Evolutionary conservation across 768 basidiomycete species (phyloP).

Genomic region (Cystofilobasidium capitatum): DNA sequence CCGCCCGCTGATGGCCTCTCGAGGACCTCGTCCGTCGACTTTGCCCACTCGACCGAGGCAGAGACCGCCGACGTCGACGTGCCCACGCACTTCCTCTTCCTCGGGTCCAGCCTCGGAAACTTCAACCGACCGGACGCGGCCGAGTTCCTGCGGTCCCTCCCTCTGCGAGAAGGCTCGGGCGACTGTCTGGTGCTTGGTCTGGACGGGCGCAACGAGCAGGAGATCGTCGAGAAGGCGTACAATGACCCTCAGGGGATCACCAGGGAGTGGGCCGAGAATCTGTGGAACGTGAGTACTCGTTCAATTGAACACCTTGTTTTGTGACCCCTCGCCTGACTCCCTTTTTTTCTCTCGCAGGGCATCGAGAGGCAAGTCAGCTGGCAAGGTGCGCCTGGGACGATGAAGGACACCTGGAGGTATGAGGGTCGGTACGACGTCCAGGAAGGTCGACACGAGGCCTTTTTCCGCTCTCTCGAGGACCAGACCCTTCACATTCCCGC

Average conservation of each 20-base stretch:
- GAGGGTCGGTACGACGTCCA: conserved; percentile 52
- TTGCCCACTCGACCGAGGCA: neutral
- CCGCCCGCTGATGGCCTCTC: neutral
- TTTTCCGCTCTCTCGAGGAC: conserved; percentile 55
- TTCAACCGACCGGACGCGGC: conserved; percentile 62
- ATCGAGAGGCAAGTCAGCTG: conserved; percentile 16
- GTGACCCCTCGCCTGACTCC: neutral
- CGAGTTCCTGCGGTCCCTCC: conserved; percentile 65
- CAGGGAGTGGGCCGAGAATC: conserved; percentile 21
- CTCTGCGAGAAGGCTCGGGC: conserved; percentile 53
- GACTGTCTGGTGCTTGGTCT: conserved; percentile 86
- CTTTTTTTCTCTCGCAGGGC: neutral
- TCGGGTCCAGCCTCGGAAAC: conserved; percentile 88
- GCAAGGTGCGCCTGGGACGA: conserved; percentile 1
- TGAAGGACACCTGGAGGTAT: conserved; percentile 67
- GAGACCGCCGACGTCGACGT: neutral
- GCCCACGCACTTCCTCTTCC: conserved; percentile 74
- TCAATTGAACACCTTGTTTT: neutral
- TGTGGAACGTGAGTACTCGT: conserved; percentile 23
- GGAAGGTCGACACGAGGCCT: conserved; percentile 67
- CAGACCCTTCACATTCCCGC: conserved; percentile 53
- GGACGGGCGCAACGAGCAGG: conserved; percentile 65
- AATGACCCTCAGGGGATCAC: conserved; percentile 25
- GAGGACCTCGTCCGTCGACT: too few species aligned
- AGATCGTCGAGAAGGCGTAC: conserved; percentile 61